A percentile compares a stretch with the other conserved stretches of the same genome.
phyloP scores from a whole-genome alignment of 1,139 yeast genomes.

The Citeromyces siamensis region DNA sequence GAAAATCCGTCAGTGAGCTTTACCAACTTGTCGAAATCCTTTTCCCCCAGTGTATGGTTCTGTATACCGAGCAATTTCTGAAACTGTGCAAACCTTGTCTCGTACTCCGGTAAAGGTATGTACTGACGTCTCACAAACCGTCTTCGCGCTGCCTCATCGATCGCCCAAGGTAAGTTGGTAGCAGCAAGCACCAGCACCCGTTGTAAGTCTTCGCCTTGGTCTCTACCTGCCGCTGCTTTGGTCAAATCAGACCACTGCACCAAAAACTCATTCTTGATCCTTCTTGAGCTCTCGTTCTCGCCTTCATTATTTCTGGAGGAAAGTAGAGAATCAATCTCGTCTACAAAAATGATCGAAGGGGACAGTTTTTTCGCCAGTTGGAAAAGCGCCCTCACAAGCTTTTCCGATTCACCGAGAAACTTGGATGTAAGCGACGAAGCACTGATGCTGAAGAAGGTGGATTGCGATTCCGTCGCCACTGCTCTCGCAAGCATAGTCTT shows the following conservation, averaged over 20 bases:
- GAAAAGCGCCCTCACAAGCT: conserved; percentile 82
- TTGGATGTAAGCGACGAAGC: conserved; percentile 91
- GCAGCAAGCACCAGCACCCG: conserved; percentile 91
- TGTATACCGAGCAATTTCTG: conserved; percentile 61
- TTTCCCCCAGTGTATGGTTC: conserved; percentile 55
- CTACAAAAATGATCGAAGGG: conserved; percentile 91
- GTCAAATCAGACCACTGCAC: conserved; percentile 95
- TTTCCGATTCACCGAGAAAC: conserved; percentile 89
- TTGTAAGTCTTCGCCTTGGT: conserved; percentile 44
- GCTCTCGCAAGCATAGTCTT: conserved; percentile 97
- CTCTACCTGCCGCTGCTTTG: conserved; percentile 81
- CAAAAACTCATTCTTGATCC: conserved; percentile 88
- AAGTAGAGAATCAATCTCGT: conserved; percentile 87
- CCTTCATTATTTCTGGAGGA: conserved; percentile 74
- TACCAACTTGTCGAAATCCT: conserved; percentile 50
- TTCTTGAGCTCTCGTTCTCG: conserved; percentile 83
- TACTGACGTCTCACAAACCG: conserved; percentile 89
- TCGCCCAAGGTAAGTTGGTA: conserved; percentile 95
- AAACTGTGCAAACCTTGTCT: conserved; percentile 68
- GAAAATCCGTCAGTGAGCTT: conserved; percentile 46
- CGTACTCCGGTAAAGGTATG: conserved; percentile 87
- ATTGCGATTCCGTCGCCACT: conserved; percentile 92
- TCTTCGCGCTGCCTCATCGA: conserved; percentile 96
- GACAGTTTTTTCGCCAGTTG: conserved; percentile 76
- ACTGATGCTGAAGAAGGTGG: conserved; percentile 87